phyloP scores from a whole-genome alignment of 2,329 filamentous ascomycete species.

The Exutisphaerella laricina region DNA sequence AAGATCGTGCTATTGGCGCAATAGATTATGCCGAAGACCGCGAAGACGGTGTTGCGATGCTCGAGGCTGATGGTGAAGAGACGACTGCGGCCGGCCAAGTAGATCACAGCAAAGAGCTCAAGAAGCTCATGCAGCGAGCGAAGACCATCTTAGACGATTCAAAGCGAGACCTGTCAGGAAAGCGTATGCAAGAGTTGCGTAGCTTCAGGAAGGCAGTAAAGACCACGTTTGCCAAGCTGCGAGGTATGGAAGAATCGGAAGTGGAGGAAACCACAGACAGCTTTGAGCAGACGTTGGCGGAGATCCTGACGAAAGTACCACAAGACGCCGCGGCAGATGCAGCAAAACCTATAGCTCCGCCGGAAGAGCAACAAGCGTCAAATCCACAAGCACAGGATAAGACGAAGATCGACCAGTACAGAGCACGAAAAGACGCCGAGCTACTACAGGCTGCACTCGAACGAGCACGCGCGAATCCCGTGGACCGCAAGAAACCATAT shows the following conservation, averaged over 20 bases:
- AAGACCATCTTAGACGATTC: slow-evolving; percentile 55
- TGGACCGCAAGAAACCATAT: slow-evolving; percentile 76
- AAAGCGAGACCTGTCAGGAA: slow-evolving; percentile 52
- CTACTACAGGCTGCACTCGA: slow-evolving; percentile 54
- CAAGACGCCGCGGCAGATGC: slow-evolving; percentile 24
- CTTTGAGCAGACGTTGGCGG: slow-evolving; percentile 34
- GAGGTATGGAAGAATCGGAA: slow-evolving; percentile 21
- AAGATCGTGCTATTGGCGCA: slow-evolving; percentile 11
- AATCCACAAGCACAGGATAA: slow-evolving; percentile 24
- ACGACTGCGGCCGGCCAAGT: slow-evolving; percentile 5
- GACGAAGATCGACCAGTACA: slow-evolving; percentile 44
- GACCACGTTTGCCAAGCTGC: slow-evolving; percentile 55
- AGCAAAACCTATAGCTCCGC: slow-evolving; percentile 1
- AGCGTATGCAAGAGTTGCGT: slow-evolving; percentile 70
- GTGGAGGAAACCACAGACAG: slow-evolving; percentile 26
- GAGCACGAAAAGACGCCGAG: slow-evolving; percentile 52
- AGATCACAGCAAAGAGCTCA: slow-evolving; percentile 41
- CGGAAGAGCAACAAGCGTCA: slow-evolving; percentile 14
- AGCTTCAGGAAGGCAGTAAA: slow-evolving; percentile 63
- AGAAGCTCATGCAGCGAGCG: slow-evolving; percentile 51
- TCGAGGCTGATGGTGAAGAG: slow-evolving; percentile 2
- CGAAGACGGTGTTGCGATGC: slow-evolving; percentile 19
- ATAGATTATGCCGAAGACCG: slow-evolving; percentile 22
- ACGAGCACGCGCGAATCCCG: slow-evolving; percentile 66
- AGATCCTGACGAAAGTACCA: slow-evolving; percentile 43